Evolutionary conservation across 257 asterid species (phyloP).

Genomic region (Lycium barbarum): DNA sequence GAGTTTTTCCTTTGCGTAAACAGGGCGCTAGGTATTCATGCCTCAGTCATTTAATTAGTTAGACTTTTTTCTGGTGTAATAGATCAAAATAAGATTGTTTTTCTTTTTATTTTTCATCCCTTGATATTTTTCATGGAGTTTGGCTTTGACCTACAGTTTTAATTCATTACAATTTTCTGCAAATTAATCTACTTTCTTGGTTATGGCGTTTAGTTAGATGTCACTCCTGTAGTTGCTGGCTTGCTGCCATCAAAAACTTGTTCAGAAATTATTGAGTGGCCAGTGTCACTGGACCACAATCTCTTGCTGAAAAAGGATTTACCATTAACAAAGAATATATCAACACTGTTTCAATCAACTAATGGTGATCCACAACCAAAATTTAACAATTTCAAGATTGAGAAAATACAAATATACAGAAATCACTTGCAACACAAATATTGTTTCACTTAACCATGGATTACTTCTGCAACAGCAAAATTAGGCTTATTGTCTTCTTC

Average conservation of each 20-base stretch:
- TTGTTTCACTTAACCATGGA: background rate
- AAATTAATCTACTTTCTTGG: background rate
- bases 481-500: background rate
- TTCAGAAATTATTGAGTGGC: background rate
- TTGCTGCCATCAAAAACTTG: background rate
- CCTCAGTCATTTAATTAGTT: slow-evolving; percentile 4
- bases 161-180: background rate
- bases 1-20: slow-evolving; percentile 22
- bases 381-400: background rate
- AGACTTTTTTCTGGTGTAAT: background rate
- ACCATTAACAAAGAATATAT: background rate
- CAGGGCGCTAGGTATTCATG: background rate
- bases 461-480: background rate
- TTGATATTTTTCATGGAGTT: background rate
- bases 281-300: background rate
- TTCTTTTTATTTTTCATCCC: background rate
- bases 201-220: background rate
- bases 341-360: background rate
- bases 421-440: slow-evolving; percentile 7
- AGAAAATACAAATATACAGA: background rate
- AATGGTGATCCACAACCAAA: background rate
- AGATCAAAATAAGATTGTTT: background rate
- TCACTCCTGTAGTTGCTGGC: background rate
- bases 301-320: background rate
- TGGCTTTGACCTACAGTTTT: background rate